Percentiles rank a stretch among this genome's conserved stretches.
phyloP scores from a whole-genome alignment of 495 filamentous ascomycete genomes.

The Neurospora sp. region DNA sequence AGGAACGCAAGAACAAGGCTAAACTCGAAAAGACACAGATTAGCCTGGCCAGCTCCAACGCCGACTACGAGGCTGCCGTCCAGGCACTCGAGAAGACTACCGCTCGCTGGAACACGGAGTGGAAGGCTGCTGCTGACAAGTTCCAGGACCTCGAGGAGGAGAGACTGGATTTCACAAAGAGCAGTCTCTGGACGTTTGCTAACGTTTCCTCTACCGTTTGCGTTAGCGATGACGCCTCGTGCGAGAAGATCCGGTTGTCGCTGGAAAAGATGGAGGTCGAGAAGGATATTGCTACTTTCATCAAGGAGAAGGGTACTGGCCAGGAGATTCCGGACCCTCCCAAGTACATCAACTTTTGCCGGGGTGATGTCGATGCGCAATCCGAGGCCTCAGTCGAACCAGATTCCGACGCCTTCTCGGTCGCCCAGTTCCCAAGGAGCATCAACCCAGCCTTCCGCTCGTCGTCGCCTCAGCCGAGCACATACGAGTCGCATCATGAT shows the following conservation, averaged over 20 bases:
- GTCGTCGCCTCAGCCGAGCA: slow-evolving; percentile 72
- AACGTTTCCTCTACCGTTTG: slow-evolving; percentile 98
- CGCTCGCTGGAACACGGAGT: slow-evolving; percentile 90
- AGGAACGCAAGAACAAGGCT: slow-evolving; percentile 97
- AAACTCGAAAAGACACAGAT: slow-evolving; percentile 98
- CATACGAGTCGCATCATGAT: slow-evolving; percentile 83
- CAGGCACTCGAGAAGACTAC: slow-evolving; percentile 96
- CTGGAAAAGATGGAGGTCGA: slow-evolving; percentile 94
- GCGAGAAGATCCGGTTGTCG: slow-evolving; percentile 92
- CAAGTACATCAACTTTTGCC: slow-evolving; percentile 97
- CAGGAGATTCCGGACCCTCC: slow-evolving; percentile 94
- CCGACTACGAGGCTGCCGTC: slow-evolving; percentile 86
- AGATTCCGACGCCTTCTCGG: slow-evolving; percentile 78
- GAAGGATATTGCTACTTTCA: slow-evolving; percentile 86
- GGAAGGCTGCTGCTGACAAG: slow-evolving; percentile 97
- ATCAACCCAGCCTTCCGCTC: slow-evolving; percentile 93
- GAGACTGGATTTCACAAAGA: slow-evolving; percentile 91
- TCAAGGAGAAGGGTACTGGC: slow-evolving; percentile 80
- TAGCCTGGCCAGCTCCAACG: slow-evolving; percentile 77
- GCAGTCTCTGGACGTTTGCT: slow-evolving; percentile 95
- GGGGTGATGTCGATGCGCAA: slow-evolving; percentile 73
- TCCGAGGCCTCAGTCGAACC: slow-evolving; percentile 54
- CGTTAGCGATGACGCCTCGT: slow-evolving; percentile 94
- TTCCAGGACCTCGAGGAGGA: slow-evolving; percentile 99
- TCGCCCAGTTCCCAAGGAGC: slow-evolving; percentile 88